Percentiles rank a stretch among this genome's conserved stretches.
These are phyloP conservation scores for Cardamine occulta DNA, from an alignment of 345 rosid genomes.

Conservation along the genomic window DNA sequence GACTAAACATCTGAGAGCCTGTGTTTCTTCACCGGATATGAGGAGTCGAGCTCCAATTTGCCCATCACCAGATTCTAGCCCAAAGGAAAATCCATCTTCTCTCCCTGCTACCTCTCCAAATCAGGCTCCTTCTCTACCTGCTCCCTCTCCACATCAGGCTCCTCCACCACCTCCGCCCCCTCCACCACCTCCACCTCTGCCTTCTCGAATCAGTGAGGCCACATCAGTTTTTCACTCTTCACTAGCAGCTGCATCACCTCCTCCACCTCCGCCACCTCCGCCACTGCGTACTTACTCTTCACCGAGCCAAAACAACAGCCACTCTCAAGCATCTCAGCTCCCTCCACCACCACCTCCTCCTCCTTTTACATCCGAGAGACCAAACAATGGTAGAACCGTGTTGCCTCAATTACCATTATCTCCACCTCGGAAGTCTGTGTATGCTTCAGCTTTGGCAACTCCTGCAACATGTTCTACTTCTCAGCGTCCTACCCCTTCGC, in stretches of 20 bases:
- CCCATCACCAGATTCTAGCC: constrained; percentile 42
- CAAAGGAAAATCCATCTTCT: constrained; percentile 42
- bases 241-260: constrained; percentile 39
- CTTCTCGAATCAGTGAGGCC: constrained; percentile 41
- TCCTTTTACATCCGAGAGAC: constrained; percentile 30
- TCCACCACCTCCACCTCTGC: constrained; percentile 38
- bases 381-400: constrained; percentile 21
- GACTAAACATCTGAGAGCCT: constrained; percentile 41
- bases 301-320: constrained; percentile 5
- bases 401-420: constrained; percentile 31
- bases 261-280: constrained; percentile 41
- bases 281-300: constrained; percentile 34
- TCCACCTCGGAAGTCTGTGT: constrained; percentile 45
- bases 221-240: constrained; percentile 34
- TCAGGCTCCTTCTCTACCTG: constrained; percentile 39
- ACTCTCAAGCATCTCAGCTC: constrained; percentile 27
- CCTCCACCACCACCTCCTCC: constrained; percentile 37
- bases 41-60: constrained; percentile 47
- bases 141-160: constrained; percentile 41
- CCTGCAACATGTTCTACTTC: constrained; percentile 37
- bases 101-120: constrained; percentile 41
- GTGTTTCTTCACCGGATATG: constrained; percentile 47
- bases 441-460: constrained; percentile 36
- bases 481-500: constrained; percentile 40
- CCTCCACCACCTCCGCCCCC: constrained; percentile 11